These are phyloP conservation scores for Vitis rotundifolia DNA, from an alignment of 164 flowering plant species.

Conservation along the genomic window DNA sequence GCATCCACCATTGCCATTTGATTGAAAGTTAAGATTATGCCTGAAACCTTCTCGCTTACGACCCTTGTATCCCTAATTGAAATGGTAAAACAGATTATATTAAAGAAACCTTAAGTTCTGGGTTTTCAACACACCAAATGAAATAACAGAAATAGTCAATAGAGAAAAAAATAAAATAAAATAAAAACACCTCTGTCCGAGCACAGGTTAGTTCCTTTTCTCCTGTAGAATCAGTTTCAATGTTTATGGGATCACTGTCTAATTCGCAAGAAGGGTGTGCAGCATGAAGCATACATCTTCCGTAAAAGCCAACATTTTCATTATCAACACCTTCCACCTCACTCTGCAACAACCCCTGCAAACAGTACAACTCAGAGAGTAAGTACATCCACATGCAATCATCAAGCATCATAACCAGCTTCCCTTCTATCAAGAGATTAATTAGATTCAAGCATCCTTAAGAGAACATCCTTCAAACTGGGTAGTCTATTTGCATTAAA, in stretches of 20 bases:
- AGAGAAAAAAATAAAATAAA: neutral
- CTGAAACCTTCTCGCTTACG: slow-evolving; percentile 50
- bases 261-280: slow-evolving; percentile 15
- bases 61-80: slow-evolving; percentile 59
- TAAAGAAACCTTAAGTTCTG: neutral
- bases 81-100: neutral
- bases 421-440: too few species aligned
- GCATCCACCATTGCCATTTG: slow-evolving; percentile 39
- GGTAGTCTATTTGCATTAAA: neutral
- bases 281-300: slow-evolving; percentile 59
- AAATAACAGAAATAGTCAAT: neutral
- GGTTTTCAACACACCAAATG: neutral
- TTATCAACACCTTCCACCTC: slow-evolving; percentile 64
- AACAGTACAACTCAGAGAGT: neutral
- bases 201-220: slow-evolving; percentile 49
- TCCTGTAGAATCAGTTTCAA: slow-evolving; percentile 13
- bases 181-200: slow-evolving; percentile 53
- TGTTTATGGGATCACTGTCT: slow-evolving; percentile 16
- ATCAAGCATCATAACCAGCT: neutral
- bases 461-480: neutral
- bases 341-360: slow-evolving; percentile 65
- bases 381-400: neutral
- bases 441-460: neutral
- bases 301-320: slow-evolving; percentile 63
- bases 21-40: slow-evolving; percentile 22